Evolutionary conservation across 768 basidiomycete genomes (phyloP).

Genomic region (Suillus discolor): DNA sequence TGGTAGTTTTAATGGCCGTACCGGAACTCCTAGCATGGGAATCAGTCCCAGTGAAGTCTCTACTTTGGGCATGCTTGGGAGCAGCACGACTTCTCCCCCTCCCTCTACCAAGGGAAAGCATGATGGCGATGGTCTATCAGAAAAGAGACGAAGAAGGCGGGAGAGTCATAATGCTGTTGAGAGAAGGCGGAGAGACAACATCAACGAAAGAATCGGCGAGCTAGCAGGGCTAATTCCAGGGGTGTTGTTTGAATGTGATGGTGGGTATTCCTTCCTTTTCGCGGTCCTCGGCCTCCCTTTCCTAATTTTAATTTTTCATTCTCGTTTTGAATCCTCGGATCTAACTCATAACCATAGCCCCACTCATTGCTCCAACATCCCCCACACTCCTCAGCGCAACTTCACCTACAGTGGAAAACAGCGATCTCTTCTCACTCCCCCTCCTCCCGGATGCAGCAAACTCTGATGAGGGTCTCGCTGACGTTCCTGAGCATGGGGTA

Average conservation of each 20-base stretch:
- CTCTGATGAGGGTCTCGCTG: constrained; percentile 23
- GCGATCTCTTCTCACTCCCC: constrained; percentile 6
- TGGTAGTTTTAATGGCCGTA: constrained; percentile 11
- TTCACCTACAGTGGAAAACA: constrained; percentile 4
- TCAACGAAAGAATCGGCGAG: constrained; percentile 94
- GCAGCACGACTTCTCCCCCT: constrained; percentile 18
- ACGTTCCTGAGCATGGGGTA: constrained; percentile 30
- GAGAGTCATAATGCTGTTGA: constrained; percentile 95
- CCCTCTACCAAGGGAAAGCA: constrained; percentile 15
- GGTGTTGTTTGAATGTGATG: constrained; percentile 69
- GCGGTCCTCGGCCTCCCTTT: constrained; percentile 1
- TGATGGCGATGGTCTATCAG: constrained; percentile 44
- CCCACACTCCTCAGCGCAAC: background rate
- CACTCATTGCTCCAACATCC: constrained; percentile 7
- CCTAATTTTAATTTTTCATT: background rate
- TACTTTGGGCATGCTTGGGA: constrained; percentile 18
- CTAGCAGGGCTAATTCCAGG: constrained; percentile 89
- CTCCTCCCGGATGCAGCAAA: background rate
- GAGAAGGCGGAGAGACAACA: constrained; percentile 84
- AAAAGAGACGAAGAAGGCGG: constrained; percentile 78
- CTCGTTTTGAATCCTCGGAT: background rate
- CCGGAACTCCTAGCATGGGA: constrained; percentile 22
- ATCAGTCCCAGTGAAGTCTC: constrained; percentile 31
- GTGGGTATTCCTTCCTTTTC: constrained; percentile 24
- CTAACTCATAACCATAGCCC: background rate